Conservation (phyloP, 2,329 filamentous ascomycete species). For the Pseudopithomyces chartarum region DNA sequence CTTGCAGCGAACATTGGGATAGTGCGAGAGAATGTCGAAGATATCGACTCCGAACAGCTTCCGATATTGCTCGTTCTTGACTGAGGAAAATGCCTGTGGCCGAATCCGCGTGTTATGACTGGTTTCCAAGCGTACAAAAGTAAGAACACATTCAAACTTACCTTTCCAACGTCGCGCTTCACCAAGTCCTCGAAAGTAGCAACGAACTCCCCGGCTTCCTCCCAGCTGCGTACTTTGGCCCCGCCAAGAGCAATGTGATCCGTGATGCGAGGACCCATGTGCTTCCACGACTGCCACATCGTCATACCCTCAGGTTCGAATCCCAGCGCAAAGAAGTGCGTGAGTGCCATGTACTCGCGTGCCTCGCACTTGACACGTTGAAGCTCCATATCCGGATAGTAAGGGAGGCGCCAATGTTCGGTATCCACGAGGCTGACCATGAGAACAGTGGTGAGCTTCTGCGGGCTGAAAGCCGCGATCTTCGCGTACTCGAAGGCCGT, state of each 20-base stretch:
- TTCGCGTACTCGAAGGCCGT: background rate
- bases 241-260: background rate
- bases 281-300: background rate
- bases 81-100: background rate
- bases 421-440: background rate
- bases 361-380: background rate
- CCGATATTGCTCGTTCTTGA: background rate
- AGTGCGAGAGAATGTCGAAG: background rate
- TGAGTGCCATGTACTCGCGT: background rate
- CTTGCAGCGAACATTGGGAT: background rate
- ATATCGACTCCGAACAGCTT: slow-evolving; percentile 1
- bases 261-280: background rate
- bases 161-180: background rate
- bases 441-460: background rate
- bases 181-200: background rate
- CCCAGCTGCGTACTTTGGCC: background rate
- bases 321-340: background rate
- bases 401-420: background rate
- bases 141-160: background rate
- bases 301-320: background rate
- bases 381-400: background rate
- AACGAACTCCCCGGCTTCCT: background rate
- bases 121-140: background rate
- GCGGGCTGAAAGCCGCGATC: background rate
- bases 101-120: background rate